A percentile compares a stretch with the other conserved stretches of the same genome.
phyloP scores from a whole-genome alignment of 352 stramenopile genomes.

The Globisporangium lucens region DNA sequence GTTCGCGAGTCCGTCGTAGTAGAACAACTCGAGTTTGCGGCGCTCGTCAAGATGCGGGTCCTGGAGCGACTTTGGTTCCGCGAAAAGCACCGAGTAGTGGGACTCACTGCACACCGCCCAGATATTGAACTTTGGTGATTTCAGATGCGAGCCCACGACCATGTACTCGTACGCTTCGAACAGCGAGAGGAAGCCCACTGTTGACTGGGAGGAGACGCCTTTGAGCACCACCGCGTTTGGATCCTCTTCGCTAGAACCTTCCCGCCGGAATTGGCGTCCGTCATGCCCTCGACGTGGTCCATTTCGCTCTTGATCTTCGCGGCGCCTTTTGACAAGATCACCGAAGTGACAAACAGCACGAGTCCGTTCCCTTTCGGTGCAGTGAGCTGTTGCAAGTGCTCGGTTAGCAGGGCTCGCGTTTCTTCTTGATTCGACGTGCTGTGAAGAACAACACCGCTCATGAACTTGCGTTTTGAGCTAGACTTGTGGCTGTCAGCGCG shows the following conservation, averaged over 20 bases:
- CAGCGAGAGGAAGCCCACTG: constrained; percentile 88
- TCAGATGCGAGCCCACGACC: constrained; percentile 76
- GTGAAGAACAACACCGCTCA: constrained; percentile 35
- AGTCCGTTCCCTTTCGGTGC: constrained; percentile 59
- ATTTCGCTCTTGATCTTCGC: constrained; percentile 75
- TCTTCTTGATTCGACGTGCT: constrained; percentile 32
- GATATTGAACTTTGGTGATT: constrained; percentile 69
- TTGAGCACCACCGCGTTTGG: constrained; percentile 61
- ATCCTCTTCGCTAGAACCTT: constrained; percentile 54
- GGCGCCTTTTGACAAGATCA: constrained; percentile 60
- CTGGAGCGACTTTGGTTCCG: constrained; percentile 25
- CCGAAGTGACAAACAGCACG: constrained; percentile 67
- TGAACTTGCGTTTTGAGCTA: constrained; percentile 40
- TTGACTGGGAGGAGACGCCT: constrained; percentile 49
- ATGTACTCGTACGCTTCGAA: constrained; percentile 92
- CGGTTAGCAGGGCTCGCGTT: constrained; percentile 30
- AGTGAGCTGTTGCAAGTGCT: constrained; percentile 45
- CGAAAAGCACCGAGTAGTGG: constrained; percentile 91
- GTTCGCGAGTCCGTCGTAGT: constrained; percentile 87
- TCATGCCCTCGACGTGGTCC: constrained; percentile 60
- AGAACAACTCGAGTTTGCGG: constrained; percentile 71
- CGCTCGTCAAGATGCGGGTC: constrained; percentile 27
- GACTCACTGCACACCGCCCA: constrained; percentile 93
- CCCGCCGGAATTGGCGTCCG: constrained; percentile 30
- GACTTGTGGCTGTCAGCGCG: neutral